phyloP scores from a whole-genome alignment of 2,329 filamentous ascomycete genomes.

The Myrmaecium sp. region DNA sequence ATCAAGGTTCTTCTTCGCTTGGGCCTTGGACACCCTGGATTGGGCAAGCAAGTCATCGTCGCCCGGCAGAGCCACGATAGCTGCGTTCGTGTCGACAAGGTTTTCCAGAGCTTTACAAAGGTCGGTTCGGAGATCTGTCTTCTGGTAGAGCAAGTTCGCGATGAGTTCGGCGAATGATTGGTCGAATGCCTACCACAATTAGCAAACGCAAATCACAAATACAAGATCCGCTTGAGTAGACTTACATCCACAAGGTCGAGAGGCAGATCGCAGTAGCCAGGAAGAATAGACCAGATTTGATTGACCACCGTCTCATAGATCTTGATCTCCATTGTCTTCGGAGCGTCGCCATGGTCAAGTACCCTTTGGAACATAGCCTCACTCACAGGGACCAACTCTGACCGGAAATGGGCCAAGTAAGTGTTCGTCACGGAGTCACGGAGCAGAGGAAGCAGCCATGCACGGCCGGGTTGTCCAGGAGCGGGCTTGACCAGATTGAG shows the following conservation, averaged over 20 bases:
- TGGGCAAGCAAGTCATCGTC: constrained; percentile 60
- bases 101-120: constrained; percentile 76
- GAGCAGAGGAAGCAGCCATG: constrained; percentile 87
- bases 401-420: constrained; percentile 65
- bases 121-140: constrained; percentile 71
- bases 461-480: constrained; percentile 64
- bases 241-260: constrained; percentile 39
- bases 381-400: constrained; percentile 76
- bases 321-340: constrained; percentile 93
- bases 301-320: constrained; percentile 94
- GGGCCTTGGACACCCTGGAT: constrained; percentile 56
- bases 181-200: constrained; percentile 52
- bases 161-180: constrained; percentile 78
- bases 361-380: constrained; percentile 80
- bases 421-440: constrained; percentile 85
- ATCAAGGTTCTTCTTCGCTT: constrained; percentile 64
- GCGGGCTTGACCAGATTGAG: constrained; percentile 68
- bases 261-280: constrained; percentile 87
- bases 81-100: constrained; percentile 81
- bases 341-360: constrained; percentile 59
- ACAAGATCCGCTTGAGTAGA: not conserved
- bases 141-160: constrained; percentile 82
- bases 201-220: constrained; percentile 1
- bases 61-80: constrained; percentile 51
- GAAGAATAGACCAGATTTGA: constrained; percentile 85